A percentile compares a stretch with the other conserved stretches of the same genome.
Evolutionary conservation across 495 filamentous ascomycete genomes (phyloP).

Genomic region (Friedmanniomyces simplex): DNA sequence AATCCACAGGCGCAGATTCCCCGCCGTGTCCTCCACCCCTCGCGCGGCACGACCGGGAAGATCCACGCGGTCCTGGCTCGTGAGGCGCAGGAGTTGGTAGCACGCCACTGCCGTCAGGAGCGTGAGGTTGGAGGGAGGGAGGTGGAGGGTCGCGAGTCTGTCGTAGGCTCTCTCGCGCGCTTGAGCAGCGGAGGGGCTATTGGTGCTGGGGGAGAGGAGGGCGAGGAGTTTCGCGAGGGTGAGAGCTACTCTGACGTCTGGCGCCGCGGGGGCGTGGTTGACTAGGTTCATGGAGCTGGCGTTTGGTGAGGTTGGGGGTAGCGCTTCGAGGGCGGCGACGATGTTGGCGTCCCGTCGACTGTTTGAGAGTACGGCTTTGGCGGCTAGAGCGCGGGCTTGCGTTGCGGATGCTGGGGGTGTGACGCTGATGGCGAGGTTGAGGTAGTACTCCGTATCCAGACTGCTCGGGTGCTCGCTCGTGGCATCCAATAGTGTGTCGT

Average conservation of each 20-base stretch:
- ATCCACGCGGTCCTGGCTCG: background rate
- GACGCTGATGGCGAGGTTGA: slow-evolving; percentile 58
- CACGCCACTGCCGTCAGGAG: slow-evolving; percentile 69
- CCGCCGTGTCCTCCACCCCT: slow-evolving; percentile 26
- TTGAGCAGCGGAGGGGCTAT: background rate
- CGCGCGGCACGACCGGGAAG: background rate
- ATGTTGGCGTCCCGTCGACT: slow-evolving; percentile 46
- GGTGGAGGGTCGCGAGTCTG: slow-evolving; percentile 21
- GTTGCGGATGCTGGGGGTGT: slow-evolving; percentile 71
- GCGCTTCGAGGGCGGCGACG: slow-evolving; percentile 40
- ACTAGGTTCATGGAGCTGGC: slow-evolving; percentile 22
- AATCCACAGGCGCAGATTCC: slow-evolving; percentile 29
- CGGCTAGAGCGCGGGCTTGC: slow-evolving; percentile 66
- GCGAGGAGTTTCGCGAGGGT: slow-evolving; percentile 72
- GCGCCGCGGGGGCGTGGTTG: slow-evolving; percentile 33
- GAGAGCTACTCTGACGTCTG: slow-evolving; percentile 61
- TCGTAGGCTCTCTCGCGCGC: slow-evolving; percentile 13
- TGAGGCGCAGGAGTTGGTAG: slow-evolving; percentile 55
- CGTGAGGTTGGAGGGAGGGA: slow-evolving; percentile 37
- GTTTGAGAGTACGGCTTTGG: slow-evolving; percentile 49
- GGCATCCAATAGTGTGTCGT: slow-evolving; percentile 49
- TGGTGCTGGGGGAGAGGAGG: slow-evolving; percentile 43
- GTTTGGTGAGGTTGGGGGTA: slow-evolving; percentile 36
- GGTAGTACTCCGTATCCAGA: slow-evolving; percentile 28
- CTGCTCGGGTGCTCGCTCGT: slow-evolving; percentile 30